Conservation (phyloP, 2,329 filamentous ascomycete genomes). For the Penicillium verrucosum region DNA sequence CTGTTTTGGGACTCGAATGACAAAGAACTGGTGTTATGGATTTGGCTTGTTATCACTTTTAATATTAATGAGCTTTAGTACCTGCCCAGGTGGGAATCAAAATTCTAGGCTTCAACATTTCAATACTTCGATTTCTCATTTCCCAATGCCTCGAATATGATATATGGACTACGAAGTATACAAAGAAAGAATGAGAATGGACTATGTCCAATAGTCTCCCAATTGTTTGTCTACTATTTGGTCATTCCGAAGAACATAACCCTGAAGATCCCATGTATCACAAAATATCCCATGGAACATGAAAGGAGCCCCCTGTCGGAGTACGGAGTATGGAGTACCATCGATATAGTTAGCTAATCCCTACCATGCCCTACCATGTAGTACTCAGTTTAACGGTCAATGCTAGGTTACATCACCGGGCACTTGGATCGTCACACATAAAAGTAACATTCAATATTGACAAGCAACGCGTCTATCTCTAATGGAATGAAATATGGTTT, state of each 20-base stretch:
- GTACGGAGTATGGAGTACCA: too few relatives aligned
- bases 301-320: neutral
- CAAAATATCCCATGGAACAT: neutral
- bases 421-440: neutral
- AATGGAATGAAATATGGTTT: neutral
- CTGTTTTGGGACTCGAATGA: neutral
- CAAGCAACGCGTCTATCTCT: neutral
- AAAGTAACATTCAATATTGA: neutral
- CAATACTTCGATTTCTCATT: neutral
- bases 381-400: neutral
- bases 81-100: neutral
- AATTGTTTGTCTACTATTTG: neutral
- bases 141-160: neutral
- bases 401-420: slow-evolving; percentile 3
- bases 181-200: neutral
- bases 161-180: neutral
- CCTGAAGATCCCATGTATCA: neutral
- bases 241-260: neutral
- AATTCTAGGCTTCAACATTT: neutral
- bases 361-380: neutral
- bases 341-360: neutral
- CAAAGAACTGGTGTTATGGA: neutral
- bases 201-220: neutral
- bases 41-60: neutral
- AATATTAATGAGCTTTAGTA: neutral